Evolutionary conservation across 306 rosid genomes (phyloP).

Genomic region (Psophocarpus tetragonolobus): DNA sequence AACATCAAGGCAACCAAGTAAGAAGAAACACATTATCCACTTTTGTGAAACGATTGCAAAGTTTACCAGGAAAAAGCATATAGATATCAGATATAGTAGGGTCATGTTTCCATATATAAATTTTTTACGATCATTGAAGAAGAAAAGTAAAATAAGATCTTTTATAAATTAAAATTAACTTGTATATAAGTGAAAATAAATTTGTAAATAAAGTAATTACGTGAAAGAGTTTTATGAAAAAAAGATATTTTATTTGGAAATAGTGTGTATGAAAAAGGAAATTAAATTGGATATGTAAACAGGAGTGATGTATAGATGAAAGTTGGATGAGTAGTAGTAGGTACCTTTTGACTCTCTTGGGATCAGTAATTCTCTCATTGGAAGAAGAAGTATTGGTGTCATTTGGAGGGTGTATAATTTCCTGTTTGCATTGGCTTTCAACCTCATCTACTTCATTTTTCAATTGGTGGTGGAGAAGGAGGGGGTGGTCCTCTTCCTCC

Average conservation of each 20-base stretch:
- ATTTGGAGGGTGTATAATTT: conserved; percentile 35
- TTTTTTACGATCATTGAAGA: too few species aligned
- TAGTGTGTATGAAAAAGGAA: too few species aligned
- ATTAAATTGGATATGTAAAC: too few species aligned
- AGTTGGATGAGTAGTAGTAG: not conserved
- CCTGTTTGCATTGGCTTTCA: conserved; percentile 67
- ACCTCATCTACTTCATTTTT: conserved; percentile 80
- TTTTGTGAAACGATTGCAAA: conserved; percentile 11
- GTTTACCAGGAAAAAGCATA: not conserved
- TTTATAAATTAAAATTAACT: too few species aligned
- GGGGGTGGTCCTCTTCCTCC: not conserved
- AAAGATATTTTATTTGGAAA: too few species aligned
- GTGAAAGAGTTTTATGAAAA: too few species aligned
- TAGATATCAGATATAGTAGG: not conserved
- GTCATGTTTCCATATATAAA: too few species aligned
- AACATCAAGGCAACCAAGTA: not conserved
- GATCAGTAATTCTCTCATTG: conserved; percentile 67
- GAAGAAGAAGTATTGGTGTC: conserved; percentile 30
- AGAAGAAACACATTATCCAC: conserved; percentile 10
- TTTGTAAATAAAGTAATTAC: too few species aligned
- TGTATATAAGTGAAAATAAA: too few species aligned
- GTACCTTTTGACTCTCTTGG: conserved; percentile 93
- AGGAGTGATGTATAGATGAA: not conserved
- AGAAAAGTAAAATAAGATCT: too few species aligned
- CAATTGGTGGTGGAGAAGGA: conserved; percentile 30